Conservation (phyloP, 106 monocot species). For the Dioscorea zingiberensis region DNA sequence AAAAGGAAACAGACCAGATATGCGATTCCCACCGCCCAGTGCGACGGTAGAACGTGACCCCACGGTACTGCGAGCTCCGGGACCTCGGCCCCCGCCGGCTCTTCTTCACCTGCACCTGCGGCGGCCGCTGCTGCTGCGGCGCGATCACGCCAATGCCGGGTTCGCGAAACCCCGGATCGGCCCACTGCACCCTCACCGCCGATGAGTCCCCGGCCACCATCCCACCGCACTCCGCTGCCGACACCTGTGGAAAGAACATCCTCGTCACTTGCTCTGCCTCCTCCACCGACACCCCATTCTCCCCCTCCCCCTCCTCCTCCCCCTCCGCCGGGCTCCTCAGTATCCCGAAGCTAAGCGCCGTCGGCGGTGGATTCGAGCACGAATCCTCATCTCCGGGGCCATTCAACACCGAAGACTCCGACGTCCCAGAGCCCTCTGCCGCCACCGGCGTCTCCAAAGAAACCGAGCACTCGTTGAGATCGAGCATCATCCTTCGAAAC, state of each 20-base stretch:
- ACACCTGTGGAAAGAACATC: slow-evolving; percentile 26
- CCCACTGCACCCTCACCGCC: background rate
- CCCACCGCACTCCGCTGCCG: background rate
- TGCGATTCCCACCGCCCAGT: slow-evolving; percentile 56
- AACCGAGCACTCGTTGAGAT: slow-evolving; percentile 29
- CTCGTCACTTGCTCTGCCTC: slow-evolving; percentile 14
- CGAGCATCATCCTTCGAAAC: slow-evolving; percentile 23
- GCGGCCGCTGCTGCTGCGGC: slow-evolving; percentile 12
- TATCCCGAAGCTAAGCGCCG: slow-evolving; percentile 13
- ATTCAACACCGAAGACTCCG: slow-evolving; percentile 18
- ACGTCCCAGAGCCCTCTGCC: slow-evolving; percentile 7
- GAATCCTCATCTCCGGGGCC: slow-evolving; percentile 12
- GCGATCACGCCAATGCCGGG: background rate
- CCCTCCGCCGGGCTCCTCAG: slow-evolving; percentile 9
- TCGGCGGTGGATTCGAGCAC: background rate
- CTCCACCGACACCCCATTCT: background rate
- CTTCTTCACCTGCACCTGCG: slow-evolving; percentile 32
- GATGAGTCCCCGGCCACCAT: background rate
- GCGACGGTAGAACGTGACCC: slow-evolving; percentile 46
- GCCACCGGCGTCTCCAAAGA: background rate
- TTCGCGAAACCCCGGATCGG: background rate
- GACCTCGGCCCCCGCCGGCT: slow-evolving; percentile 42
- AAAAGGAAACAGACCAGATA: slow-evolving; percentile 20
- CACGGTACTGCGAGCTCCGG: slow-evolving; percentile 44
- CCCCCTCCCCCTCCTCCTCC: background rate